Base-by-base conservation (phyloP, 805 yeast species). In the Teunomyces gatunensis region DNA sequence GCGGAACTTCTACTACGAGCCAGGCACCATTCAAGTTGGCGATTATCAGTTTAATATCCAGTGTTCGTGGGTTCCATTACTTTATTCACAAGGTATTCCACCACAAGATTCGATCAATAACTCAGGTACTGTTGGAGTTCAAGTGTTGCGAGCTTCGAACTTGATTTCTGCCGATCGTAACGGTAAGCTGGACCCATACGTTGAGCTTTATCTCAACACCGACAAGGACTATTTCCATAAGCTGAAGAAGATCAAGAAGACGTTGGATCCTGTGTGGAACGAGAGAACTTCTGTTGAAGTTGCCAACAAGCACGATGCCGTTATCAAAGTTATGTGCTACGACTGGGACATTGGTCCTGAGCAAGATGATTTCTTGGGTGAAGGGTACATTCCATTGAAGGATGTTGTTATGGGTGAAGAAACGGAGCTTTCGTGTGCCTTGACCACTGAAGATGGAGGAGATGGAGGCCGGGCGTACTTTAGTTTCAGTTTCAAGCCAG, bases 321-420 rank as follows among this genome's bases (percentile, higher is more conserved):
- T 65, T 3, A 62, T 91, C 44, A 71, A 69, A 47, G 73, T 88
- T 47, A 79, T 75, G 47, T 80, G 87, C 12, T 76, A 62, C 60
- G 99, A 94, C 64, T 92, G 97, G 97, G 99, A 94, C 67, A 81
- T 92, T 54, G 96, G 96, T 55, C 83, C 89, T 40, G 89, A 84
- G 49, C 80, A 79, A 50, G 92, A 94, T 66, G 99, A 94, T 65
- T 72, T 75, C 53, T 74, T 94, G 47, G 96, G 98, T 47, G 73
- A 71, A 28, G 87, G 83, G 7, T 56, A 60, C 18, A 62, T 90
- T 47, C 76, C 79, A 9, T 68, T 92, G 48, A 64, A 79, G 0
- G 79, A 80, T 11, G 70, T 91, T 15, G 70, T 72, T 25, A 51
- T 54, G 15, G 77, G 78, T 21, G 65, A 70, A 12, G 82, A 78